These are phyloP conservation scores for Fusarium austroafricanum DNA, from an alignment of 2,329 filamentous ascomycete genomes.

Conservation along the genomic window DNA sequence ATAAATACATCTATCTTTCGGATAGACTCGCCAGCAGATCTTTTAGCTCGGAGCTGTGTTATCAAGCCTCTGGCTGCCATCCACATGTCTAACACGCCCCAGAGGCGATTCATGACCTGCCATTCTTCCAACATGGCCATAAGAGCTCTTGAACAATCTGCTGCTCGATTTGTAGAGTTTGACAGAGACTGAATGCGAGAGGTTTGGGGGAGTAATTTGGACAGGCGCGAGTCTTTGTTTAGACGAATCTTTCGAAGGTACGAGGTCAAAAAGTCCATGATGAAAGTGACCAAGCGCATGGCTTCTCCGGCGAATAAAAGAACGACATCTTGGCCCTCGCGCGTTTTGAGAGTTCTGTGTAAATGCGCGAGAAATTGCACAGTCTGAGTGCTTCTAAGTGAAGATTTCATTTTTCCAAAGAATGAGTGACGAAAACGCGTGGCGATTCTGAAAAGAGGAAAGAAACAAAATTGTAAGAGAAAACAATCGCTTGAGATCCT, in stretches of 20 bases:
- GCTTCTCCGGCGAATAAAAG: not conserved
- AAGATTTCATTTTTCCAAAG: not conserved
- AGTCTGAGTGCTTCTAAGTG: fast-evolving
- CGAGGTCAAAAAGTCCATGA: not conserved
- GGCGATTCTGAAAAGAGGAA: not conserved
- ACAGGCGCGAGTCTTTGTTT: not conserved
- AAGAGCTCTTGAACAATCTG: not conserved
- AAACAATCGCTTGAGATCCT: too few species aligned
- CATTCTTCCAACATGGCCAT: not conserved
- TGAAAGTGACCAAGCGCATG: not conserved
- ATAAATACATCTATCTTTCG: not conserved
- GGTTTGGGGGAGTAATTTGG: not conserved
- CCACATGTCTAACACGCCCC: conserved; percentile 4
- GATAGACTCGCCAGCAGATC: fast-evolving
- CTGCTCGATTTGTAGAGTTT: not conserved
- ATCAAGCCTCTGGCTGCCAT: not conserved
- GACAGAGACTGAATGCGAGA: not conserved
- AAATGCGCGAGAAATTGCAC: not conserved
- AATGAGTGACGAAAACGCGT: not conserved
- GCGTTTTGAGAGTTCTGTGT: not conserved
- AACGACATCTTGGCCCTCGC: not conserved
- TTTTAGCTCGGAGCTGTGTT: fast-evolving
- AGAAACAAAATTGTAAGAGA: too few species aligned
- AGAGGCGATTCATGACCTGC: conserved; percentile 16
- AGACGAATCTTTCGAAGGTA: not conserved